These are phyloP conservation scores for Hypomontagnella monticulosa DNA, from an alignment of 495 filamentous ascomycete species.

Conservation along the genomic window DNA sequence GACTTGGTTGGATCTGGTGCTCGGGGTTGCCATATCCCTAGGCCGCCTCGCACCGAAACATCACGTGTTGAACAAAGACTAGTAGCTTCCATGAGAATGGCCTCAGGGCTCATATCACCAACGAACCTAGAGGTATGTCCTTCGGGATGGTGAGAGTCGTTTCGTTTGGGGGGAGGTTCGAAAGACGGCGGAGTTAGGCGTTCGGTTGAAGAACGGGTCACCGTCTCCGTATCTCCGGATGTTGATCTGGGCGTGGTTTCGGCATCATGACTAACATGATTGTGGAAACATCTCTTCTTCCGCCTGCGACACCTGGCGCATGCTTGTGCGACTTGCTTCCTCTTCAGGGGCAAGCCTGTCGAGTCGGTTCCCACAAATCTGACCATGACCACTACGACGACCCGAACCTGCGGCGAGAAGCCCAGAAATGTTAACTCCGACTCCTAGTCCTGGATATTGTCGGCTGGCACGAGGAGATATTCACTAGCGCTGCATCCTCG, in stretches of 20 bases:
- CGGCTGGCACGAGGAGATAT: neutral
- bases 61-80: conserved; percentile 48
- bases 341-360: conserved; percentile 55
- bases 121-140: conserved; percentile 53
- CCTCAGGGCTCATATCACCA: conserved; percentile 64
- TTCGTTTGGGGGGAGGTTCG: conserved; percentile 10
- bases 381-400: conserved; percentile 39
- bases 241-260: neutral
- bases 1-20: conserved; percentile 20
- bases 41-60: conserved; percentile 48
- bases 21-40: conserved; percentile 51
- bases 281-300: conserved; percentile 54
- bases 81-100: conserved; percentile 59
- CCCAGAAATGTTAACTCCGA: conserved; percentile 35
- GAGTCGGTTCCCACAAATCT: conserved; percentile 58
- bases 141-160: conserved; percentile 20
- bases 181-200: conserved; percentile 14
- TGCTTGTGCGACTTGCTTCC: conserved; percentile 59
- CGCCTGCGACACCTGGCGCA: conserved; percentile 57
- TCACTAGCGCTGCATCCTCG: conserved; percentile 6
- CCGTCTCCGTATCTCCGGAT: conserved; percentile 8
- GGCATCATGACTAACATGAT: conserved; percentile 15
- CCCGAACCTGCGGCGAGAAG: conserved; percentile 9
- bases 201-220: neutral
- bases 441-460: neutral